Base-by-base conservation (phyloP, 2,329 filamentous ascomycete species). In the Acephala macrosclerotiorum region DNA sequence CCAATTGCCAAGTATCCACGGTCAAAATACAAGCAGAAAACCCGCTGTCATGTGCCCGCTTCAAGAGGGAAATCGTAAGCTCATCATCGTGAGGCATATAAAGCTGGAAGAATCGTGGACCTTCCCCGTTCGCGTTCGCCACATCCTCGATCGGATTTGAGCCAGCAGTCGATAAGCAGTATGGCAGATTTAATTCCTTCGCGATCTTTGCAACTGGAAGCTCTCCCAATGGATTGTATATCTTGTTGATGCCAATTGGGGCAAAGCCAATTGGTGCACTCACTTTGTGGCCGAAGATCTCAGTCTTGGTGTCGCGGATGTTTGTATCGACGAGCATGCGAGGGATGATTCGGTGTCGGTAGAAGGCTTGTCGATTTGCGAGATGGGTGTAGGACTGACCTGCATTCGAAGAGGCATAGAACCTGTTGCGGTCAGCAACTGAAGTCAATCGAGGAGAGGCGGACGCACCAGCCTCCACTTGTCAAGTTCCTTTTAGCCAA, bases 71-170 rank as follows among this genome's bases (percentile, higher is more conserved):
- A 2, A 86, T 61, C 0, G 86, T 86, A 26, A 89, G 74, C 63
- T 85, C 85, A 65, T 89, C 86, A 68, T 90, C 86, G 63, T 89
- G 86, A 1, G 85, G 85, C 83, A 86, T 84, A 74, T 90, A 90
- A 0, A 90, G 79, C 74, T 90, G 88, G 76, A 84, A 90, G 74
- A 88, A 89, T 0, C 87, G 79, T 1, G 83, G 79, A 0, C 78
- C 80, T 0, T 76, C 70, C 11, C 85, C 85, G 62, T 89, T 88
- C 1, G 86, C 86, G 3, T 73, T 73, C 1, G 79, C 87, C 0
- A 90, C 86, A 26, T 83, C 81, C 72, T 90, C 88, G 58, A 90
- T 88, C 0, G 82, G 76, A 22, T 60, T 71, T 3, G 61, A 66
- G 12, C 85, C 85, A 0, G 87, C 88, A 0, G 87, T 88, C 26